Base-by-base conservation (phyloP, 129 eudicot species). In the Dittrichia graveolens region DNA sequence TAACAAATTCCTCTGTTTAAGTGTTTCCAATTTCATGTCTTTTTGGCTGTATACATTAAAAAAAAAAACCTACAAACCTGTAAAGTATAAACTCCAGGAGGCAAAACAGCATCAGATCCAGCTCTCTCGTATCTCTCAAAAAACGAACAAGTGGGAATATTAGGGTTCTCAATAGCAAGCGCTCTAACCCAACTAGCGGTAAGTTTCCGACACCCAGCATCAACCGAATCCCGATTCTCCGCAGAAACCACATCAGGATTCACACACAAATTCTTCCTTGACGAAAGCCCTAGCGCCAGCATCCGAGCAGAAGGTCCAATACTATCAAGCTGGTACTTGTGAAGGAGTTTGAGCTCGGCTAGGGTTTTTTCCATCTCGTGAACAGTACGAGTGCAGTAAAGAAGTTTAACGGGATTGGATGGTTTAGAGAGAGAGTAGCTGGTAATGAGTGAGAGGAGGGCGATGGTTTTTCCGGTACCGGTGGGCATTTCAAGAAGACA, bases 321-420 rank as follows among this genome's bases (percentile, higher is more conserved):
- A n/a, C 75, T 62, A 12, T 84, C 72, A 3, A 90, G 39, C 82
- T 95, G 99, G 55, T 90, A 95, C 55, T 72, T 71, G 40, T 88
- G 84, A 38, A 91, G 71, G 0, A 84, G 78, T 56, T 83, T 90
- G 58, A 91, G 85, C 61, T 95, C 99, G 5, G 87, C 96, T 18
- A 95, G 86, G 67, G 99, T 95, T 85, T 95, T 95, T 81, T 95
- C 99, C 99, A 95, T 95, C 75, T 95, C 99, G 83, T 95, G 99
- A 19, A 95, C 99, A 1, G 99, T 95, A 8, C 97, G 93, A n/a
- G 99, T 95, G 24, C 99, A 95, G 82, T 95, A 95, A 7, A 95
- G 67, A 8, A 95, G 85, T 53, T 88, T 90, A 11, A 90, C 70
- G 0, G 93, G 97, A 45, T 86, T 88, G 7, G 89, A 84, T 0